phyloP scores from a whole-genome alignment of 352 stramenopile genomes.

The Phytophthora multivora region DNA sequence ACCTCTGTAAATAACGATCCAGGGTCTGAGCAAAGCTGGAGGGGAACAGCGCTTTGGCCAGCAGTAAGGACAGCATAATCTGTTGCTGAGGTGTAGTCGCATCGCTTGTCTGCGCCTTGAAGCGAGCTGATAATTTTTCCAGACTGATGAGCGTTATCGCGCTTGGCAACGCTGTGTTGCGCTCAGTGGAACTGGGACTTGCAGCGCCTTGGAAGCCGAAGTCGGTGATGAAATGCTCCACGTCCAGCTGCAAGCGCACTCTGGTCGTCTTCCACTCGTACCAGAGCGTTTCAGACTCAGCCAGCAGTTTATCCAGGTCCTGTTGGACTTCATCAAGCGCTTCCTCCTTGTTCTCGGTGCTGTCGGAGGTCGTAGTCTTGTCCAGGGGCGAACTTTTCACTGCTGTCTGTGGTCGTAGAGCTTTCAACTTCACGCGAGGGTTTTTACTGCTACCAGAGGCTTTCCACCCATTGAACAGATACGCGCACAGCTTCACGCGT shows the following conservation, averaged over 20 bases:
- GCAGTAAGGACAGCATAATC: constrained; percentile 21
- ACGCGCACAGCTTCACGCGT: constrained; percentile 25
- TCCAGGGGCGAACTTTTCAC: no score
- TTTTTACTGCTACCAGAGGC: constrained; percentile 1
- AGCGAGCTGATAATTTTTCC: constrained; percentile 9
- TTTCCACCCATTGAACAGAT: constrained; percentile 35
- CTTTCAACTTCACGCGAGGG: constrained; percentile 7
- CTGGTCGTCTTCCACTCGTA: constrained; percentile 49
- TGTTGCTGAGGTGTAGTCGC: neutral
- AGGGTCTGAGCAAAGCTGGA: constrained; percentile 21
- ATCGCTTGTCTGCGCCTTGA: neutral
- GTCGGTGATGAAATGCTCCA: constrained; percentile 18
- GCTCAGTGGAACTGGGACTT: neutral
- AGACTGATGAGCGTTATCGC: constrained; percentile 7
- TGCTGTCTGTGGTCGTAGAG: neutral
- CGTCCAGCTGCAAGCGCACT: constrained; percentile 22
- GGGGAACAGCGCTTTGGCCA: constrained; percentile 49
- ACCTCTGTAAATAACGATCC: neutral
- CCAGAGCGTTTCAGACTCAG: constrained; percentile 43
- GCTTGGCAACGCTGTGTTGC: neutral
- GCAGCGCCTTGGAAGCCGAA: constrained; percentile 19
- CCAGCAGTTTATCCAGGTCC: constrained; percentile 16
- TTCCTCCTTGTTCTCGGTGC: constrained; percentile 10
- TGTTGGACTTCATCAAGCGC: constrained; percentile 9
- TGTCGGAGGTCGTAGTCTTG: neutral